phyloP scores from a whole-genome alignment of 2,329 filamentous ascomycete species.

The Arachnopeziza araneosa region DNA sequence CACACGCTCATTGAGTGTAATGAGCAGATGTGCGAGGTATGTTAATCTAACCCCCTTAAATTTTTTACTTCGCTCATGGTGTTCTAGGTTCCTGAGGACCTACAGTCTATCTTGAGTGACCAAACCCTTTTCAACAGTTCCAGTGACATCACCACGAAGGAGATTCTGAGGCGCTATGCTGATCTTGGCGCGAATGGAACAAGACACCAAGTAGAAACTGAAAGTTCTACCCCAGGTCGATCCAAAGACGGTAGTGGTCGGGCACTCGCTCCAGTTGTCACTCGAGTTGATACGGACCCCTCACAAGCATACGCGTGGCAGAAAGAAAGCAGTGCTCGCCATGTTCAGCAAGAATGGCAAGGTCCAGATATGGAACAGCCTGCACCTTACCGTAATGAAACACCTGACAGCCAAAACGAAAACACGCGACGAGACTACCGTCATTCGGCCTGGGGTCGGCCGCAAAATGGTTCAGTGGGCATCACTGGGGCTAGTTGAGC shows the following conservation, averaged over 20 bases:
- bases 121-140: conserved; percentile 73
- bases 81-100: conserved; percentile 80
- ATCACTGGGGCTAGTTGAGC: conserved; percentile 28
- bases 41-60: conserved; percentile 27
- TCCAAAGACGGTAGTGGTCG: conserved; percentile 45
- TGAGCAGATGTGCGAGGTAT: conserved; percentile 94
- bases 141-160: conserved; percentile 90
- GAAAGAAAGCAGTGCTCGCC: conserved; percentile 77
- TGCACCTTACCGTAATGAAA: conserved; percentile 26
- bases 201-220: conserved; percentile 54
- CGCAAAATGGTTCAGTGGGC: conserved; percentile 30
- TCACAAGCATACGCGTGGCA: conserved; percentile 65
- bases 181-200: conserved; percentile 56
- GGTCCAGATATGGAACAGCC: conserved; percentile 25
- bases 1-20: conserved; percentile 88
- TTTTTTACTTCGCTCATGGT: conserved; percentile 22
- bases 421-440: conserved; percentile 26
- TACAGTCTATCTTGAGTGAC: conserved; percentile 81
- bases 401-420: conserved; percentile 29
- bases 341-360: conserved; percentile 57
- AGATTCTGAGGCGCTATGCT: conserved; percentile 90
- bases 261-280: conserved; percentile 49
- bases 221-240: conserved; percentile 48
- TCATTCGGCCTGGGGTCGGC: conserved; percentile 30
- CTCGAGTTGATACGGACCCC: conserved; percentile 80